Conservation (phyloP, 2,329 filamentous ascomycete species). For the Pestalotiopsis sp. region DNA sequence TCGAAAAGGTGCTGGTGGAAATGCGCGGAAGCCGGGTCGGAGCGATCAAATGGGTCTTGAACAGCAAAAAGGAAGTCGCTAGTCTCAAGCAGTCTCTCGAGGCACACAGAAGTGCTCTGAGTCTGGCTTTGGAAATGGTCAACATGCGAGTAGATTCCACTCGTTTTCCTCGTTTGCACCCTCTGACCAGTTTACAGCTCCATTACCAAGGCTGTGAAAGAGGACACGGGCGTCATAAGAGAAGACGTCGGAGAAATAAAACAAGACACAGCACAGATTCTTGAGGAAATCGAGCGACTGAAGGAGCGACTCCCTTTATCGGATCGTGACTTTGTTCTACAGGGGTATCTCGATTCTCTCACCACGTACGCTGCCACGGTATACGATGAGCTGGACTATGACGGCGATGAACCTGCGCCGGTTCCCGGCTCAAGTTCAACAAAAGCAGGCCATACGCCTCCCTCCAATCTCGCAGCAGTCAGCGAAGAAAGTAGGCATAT, state of each 20-base stretch:
- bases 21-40: background rate
- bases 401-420: background rate
- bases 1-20: background rate
- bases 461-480: no score
- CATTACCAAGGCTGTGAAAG: background rate
- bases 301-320: background rate
- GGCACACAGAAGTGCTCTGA: background rate
- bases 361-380: background rate
- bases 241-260: background rate
- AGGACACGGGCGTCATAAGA: background rate
- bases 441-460: background rate
- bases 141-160: background rate
- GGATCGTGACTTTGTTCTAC: background rate
- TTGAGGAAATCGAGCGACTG: background rate
- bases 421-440: background rate
- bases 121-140: slow-evolving; percentile 1
- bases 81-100: slow-evolving; percentile 1
- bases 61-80: background rate
- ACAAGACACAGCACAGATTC: background rate
- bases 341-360: background rate
- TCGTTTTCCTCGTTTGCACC: background rate
- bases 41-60: background rate
- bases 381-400: background rate
- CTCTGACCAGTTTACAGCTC: background rate
- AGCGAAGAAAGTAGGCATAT: no score